A percentile compares a stretch with the other conserved stretches of the same genome.
Conservation (phyloP, 2,329 filamentous ascomycete genomes). For the Colletotrichum karsti region DNA sequence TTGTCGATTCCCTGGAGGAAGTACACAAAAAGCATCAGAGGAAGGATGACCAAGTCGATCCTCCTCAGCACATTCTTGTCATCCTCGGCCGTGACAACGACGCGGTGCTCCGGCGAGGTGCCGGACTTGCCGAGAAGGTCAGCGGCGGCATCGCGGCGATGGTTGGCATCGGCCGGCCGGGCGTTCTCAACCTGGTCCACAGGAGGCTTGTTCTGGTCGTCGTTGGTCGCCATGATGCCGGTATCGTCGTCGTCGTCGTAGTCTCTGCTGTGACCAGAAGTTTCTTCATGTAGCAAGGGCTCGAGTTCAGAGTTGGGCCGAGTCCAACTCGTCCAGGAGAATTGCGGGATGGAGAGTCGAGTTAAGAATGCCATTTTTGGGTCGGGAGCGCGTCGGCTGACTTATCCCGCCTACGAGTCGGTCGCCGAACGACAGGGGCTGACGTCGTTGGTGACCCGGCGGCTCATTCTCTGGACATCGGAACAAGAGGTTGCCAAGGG, state of each 20-base stretch:
- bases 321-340: neutral
- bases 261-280: neutral
- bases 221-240: constrained; percentile 10
- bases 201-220: constrained; percentile 11
- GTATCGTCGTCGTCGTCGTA: neutral
- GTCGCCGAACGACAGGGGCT: constrained; percentile 14
- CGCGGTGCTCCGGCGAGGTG: constrained; percentile 33
- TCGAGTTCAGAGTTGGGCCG: neutral
- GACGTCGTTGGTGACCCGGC: neutral
- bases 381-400: neutral
- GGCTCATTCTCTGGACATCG: neutral
- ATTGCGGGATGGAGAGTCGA: neutral
- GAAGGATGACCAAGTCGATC: constrained; percentile 50
- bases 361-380: constrained; percentile 5
- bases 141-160: constrained; percentile 50
- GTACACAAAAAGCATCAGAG: constrained; percentile 65
- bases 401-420: neutral
- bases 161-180: neutral
- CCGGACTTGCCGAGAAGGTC: constrained; percentile 50
- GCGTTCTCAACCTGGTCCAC: constrained; percentile 23
- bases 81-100: constrained; percentile 42
- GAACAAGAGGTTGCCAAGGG: neutral
- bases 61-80: constrained; percentile 44
- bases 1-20: constrained; percentile 60
- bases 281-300: neutral